These are phyloP conservation scores for Penicillium crystallinum DNA, from an alignment of 495 filamentous ascomycete genomes.

Conservation along the genomic window DNA sequence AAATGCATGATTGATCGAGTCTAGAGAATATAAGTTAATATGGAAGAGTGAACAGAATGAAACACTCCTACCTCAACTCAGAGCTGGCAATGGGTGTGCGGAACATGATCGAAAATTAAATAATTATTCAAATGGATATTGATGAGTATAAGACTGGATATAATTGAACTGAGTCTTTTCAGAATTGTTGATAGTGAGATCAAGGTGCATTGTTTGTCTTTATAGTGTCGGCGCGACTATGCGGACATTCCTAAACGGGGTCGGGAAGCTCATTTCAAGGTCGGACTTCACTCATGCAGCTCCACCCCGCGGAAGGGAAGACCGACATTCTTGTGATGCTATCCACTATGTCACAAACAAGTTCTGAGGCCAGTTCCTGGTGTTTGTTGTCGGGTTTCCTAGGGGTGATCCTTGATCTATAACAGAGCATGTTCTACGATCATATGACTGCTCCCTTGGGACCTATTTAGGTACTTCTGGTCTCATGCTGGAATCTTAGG, in stretches of 20 bases:
- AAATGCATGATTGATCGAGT: slow-evolving; percentile 18
- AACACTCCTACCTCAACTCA: background rate
- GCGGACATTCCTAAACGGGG: slow-evolving; percentile 12
- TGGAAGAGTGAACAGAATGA: background rate
- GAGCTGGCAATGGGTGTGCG: background rate
- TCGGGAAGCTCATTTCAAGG: slow-evolving; percentile 3
- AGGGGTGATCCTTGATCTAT: background rate
- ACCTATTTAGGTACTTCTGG: too few species aligned
- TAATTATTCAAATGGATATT: background rate
- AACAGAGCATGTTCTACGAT: background rate
- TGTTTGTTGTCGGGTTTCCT: background rate
- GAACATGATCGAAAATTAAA: background rate
- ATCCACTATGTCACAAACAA: background rate
- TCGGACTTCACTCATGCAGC: background rate
- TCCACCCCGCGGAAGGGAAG: background rate
- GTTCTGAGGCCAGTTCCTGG: background rate
- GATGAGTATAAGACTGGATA: background rate
- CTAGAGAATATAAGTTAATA: slow-evolving; percentile 3
- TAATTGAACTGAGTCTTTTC: background rate
- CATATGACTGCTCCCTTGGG: background rate
- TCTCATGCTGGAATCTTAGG: too few species aligned
- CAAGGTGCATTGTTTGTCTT: background rate
- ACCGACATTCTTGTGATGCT: slow-evolving; percentile 1
- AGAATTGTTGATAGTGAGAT: background rate
- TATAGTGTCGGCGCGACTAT: background rate